These are phyloP conservation scores for Amanita molliuscula DNA, from an alignment of 768 basidiomycete genomes.

Conservation along the genomic window DNA sequence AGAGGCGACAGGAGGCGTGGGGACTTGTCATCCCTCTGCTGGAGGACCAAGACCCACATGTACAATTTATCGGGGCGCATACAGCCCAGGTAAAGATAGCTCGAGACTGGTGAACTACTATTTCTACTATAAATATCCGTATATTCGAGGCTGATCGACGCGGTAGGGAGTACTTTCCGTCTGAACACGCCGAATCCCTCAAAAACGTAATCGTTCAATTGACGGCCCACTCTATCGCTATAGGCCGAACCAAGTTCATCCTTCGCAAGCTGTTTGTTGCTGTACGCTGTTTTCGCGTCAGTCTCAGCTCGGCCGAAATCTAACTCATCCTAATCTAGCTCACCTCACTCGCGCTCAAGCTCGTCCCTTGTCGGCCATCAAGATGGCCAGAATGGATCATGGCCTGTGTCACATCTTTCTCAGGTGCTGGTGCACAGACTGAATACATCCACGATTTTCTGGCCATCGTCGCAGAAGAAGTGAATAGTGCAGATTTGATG, in stretches of 20 bases:
- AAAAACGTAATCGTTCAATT: conserved; percentile 61
- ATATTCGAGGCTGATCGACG: neutral
- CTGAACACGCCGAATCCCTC: conserved; percentile 45
- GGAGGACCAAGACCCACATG: conserved; percentile 62
- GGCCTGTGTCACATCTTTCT: conserved; percentile 51
- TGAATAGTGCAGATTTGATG: conserved; percentile 64
- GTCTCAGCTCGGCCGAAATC: neutral
- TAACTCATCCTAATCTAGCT: conserved; percentile 29
- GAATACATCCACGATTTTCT: conserved; percentile 67
- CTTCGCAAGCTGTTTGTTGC: conserved; percentile 83
- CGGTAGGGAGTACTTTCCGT: conserved; percentile 65
- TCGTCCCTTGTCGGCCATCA: conserved; percentile 47
- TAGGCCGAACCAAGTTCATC: conserved; percentile 56
- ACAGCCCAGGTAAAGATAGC: conserved; percentile 91
- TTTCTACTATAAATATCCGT: neutral
- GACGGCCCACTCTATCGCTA: conserved; percentile 52
- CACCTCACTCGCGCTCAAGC: conserved; percentile 61
- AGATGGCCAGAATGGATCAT: conserved; percentile 74
- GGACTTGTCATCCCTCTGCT: conserved; percentile 73
- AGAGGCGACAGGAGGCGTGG: conserved; percentile 74
- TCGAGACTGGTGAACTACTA: conserved; percentile 67
- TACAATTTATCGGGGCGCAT: conserved; percentile 93
- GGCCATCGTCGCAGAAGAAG: conserved; percentile 78
- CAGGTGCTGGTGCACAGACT: conserved; percentile 42
- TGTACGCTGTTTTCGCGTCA: conserved; percentile 33